Base-by-base conservation (phyloP, 306 rosid genomes). In the Malus fusca region DNA sequence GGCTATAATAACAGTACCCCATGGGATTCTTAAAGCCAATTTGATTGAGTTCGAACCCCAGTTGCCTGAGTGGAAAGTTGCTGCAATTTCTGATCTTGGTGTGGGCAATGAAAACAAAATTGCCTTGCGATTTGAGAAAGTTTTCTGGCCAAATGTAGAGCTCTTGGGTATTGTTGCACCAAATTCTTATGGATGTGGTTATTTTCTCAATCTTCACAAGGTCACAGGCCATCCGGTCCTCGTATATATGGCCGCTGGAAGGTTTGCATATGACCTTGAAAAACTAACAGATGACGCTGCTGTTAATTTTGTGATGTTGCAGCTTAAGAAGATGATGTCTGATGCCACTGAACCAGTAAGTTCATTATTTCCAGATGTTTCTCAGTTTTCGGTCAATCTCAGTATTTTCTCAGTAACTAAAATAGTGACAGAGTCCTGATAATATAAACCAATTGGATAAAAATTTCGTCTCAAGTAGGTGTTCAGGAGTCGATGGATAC, bases 151-250 rank as follows among this genome's bases (percentile, higher is more conserved):
- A 9, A 82, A 90, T 33, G 93, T 88, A 46, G 92, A 90, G 79
- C 85, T 90, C 52, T 55, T 90, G 70, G 96, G 96, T 30, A 53
- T 84, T 35, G 96, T 85, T 75, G 93, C 93, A 73, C 88, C 92
- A 4, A 80, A 80, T 77, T 88, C 96, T 25, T 88, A 88, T 77
- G 79, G 86, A 43, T 90, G 96, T 78, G 93, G 92, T 55, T 90
- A 90, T 80, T 90, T 90, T 79, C 92, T 90, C 73, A 90, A 90
- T 80, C 96, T 90, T 83, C 93, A 90, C 66, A 90, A 90, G 84
- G 90, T 93, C 64, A 90, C 93, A 13, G 91, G 93, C 64, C 84
- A 88, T 78, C 96, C 93, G 4, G 74, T 90, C 75, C 96, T 90
- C 33, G 91, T 90, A 74, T 90, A 88, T 71, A 90, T 90, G 96